Conservation (phyloP, 2,329 filamentous ascomycete genomes). For the Teratosphaeriaceae sp. region DNA sequence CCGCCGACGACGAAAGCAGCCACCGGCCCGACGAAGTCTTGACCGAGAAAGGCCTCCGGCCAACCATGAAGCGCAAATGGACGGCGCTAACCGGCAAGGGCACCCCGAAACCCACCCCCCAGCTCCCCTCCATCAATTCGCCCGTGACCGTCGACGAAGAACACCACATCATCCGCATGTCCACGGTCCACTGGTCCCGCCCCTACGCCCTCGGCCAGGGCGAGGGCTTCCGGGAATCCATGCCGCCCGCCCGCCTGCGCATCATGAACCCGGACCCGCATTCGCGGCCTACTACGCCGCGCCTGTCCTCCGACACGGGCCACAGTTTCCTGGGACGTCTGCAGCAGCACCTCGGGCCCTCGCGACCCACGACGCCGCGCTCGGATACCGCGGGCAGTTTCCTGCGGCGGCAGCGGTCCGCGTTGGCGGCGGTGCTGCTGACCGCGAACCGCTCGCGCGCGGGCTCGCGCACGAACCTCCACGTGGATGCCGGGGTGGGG, state of each 20-base stretch:
- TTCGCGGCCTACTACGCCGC: conserved; percentile 19
- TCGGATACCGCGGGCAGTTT: conserved; percentile 15
- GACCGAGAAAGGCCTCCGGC: conserved; percentile 8
- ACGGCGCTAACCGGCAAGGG: conserved; percentile 11
- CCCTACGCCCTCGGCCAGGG: conserved; percentile 26
- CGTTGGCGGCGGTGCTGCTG: conserved; percentile 12
- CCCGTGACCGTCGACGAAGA: conserved; percentile 25
- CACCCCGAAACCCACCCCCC: conserved; percentile 13
- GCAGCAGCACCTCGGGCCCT: conserved; percentile 4
- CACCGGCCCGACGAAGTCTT: conserved; percentile 8
- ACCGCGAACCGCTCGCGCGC: conserved; percentile 11
- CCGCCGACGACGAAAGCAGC: conserved; percentile 3
- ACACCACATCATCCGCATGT: conserved; percentile 28
- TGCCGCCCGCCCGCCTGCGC: conserved; percentile 21
- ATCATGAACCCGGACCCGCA: conserved; percentile 29
- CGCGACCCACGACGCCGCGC: conserved; percentile 18
- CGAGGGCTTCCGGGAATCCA: conserved; percentile 26
- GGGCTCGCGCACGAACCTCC: conserved; percentile 8
- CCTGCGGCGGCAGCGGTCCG: conserved; percentile 17
- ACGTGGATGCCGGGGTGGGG: neutral
- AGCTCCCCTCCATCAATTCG: conserved; percentile 11
- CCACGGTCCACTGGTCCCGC: conserved; percentile 26
- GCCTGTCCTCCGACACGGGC: conserved; percentile 12
- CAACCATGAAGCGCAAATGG: conserved; percentile 8
- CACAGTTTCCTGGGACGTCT: conserved; percentile 9